These are phyloP conservation scores for Gnomoniopsis smithogilvyi DNA, from an alignment of 2,329 filamentous ascomycete genomes.

Conservation along the genomic window DNA sequence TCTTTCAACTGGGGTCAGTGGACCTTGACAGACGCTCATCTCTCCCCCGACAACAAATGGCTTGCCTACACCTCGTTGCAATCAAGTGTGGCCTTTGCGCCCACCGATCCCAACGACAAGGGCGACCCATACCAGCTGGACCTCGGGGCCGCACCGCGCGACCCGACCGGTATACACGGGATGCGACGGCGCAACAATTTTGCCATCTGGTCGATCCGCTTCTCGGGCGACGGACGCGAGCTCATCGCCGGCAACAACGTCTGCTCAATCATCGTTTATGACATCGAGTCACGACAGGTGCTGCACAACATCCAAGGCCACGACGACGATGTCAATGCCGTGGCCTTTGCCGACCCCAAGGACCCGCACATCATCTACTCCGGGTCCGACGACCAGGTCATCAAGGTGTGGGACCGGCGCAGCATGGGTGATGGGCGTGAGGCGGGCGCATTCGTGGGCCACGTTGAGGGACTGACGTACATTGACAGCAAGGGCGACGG, in stretches of 20 bases:
- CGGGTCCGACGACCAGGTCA: slow-evolving; percentile 87
- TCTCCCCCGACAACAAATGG: slow-evolving; percentile 89
- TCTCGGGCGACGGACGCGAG: slow-evolving; percentile 87
- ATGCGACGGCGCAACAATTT: slow-evolving; percentile 36
- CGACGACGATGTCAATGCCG: slow-evolving; percentile 87
- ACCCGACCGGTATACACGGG: slow-evolving; percentile 28
- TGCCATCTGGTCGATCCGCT: slow-evolving; percentile 85
- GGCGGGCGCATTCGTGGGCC: slow-evolving; percentile 64
- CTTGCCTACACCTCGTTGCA: slow-evolving; percentile 90
- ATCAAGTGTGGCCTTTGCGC: slow-evolving; percentile 77
- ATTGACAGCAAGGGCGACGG: slow-evolving; percentile 69
- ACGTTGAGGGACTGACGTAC: slow-evolving; percentile 65
- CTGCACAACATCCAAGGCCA: slow-evolving; percentile 77
- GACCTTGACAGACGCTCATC: slow-evolving; percentile 91
- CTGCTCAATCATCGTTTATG: slow-evolving; percentile 81
- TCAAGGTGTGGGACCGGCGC: slow-evolving; percentile 95
- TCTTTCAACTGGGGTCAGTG: slow-evolving; percentile 83
- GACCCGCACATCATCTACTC: slow-evolving; percentile 95
- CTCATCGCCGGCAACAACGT: slow-evolving; percentile 85
- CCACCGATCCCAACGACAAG: slow-evolving; percentile 78
- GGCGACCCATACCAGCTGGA: slow-evolving; percentile 80
- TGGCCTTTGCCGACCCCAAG: slow-evolving; percentile 86
- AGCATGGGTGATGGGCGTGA: slow-evolving; percentile 82
- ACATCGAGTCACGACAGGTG: slow-evolving; percentile 76
- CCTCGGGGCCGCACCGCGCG: slow-evolving; percentile 47